A percentile compares a stretch with the other conserved stretches of the same genome.
Conservation (phyloP, 2,329 filamentous ascomycete genomes). For the Capronia coronata region DNA sequence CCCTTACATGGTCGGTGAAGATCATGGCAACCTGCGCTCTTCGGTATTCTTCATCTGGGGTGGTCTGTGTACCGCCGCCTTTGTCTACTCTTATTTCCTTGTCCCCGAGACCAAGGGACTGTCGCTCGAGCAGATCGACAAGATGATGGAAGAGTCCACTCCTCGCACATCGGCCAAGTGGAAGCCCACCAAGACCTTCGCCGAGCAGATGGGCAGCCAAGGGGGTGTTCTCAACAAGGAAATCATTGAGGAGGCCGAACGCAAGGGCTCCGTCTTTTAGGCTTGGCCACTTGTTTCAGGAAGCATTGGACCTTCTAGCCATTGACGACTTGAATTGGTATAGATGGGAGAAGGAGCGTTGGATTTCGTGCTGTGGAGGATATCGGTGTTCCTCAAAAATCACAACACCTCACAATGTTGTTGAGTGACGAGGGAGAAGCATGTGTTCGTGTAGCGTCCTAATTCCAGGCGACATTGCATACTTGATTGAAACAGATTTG, state of each 20-base stretch:
- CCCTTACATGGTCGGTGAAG: conserved; percentile 60
- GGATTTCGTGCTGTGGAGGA: too few species aligned
- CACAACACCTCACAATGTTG: too few species aligned
- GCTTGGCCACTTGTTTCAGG: too few species aligned
- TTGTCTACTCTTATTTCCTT: conserved; percentile 67
- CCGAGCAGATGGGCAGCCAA: conserved; percentile 48
- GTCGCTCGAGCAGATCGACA: conserved; percentile 72
- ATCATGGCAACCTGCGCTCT: conserved; percentile 54
- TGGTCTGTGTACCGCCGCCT: conserved; percentile 62
- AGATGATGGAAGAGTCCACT: conserved; percentile 82
- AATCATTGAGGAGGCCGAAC: conserved; percentile 31
- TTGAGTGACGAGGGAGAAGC: too few species aligned
- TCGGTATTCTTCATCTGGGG: conserved; percentile 82
- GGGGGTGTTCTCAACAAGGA: conserved; percentile 30
- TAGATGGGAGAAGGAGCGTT: too few species aligned
- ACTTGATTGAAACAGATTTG: too few species aligned
- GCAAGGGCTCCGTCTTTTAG: conserved; percentile 32
- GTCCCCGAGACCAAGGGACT: conserved; percentile 70
- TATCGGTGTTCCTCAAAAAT: too few species aligned
- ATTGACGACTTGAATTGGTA: too few species aligned
- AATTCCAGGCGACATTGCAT: too few species aligned
- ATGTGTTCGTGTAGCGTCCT: too few species aligned
- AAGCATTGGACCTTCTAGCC: too few species aligned
- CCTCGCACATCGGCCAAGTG: conserved; percentile 71
- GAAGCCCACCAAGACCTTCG: conserved; percentile 66